Evolutionary conservation across 73 alveolate species (phyloP).

Genomic region (Paramecium caudatum): DNA sequence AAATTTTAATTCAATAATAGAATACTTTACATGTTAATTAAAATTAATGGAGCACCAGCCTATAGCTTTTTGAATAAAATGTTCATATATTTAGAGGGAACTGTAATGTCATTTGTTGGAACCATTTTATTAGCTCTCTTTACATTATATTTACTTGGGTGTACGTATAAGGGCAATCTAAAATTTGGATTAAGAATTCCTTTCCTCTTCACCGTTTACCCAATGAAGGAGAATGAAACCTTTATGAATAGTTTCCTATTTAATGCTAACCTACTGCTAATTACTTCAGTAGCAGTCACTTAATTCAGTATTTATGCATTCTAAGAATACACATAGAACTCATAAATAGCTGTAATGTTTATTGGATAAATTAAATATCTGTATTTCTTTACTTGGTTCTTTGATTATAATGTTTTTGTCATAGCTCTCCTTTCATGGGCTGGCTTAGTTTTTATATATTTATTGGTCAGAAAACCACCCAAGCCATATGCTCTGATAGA

Average conservation of each 20-base stretch:
- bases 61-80: slow-evolving; percentile 82
- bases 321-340: slow-evolving; percentile 82
- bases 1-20: background rate
- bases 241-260: slow-evolving; percentile 88
- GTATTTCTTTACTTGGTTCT: slow-evolving; percentile 85
- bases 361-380: slow-evolving; percentile 83
- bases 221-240: slow-evolving; percentile 88
- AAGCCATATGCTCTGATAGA: slow-evolving; percentile 47
- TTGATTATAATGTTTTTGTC: slow-evolving; percentile 80
- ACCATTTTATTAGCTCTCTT: slow-evolving; percentile 79
- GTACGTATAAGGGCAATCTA: slow-evolving; percentile 87
- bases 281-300: slow-evolving; percentile 88
- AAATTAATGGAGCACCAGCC: slow-evolving; percentile 79
- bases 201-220: slow-evolving; percentile 83
- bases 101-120: slow-evolving; percentile 83
- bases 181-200: slow-evolving; percentile 87
- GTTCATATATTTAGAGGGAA: slow-evolving; percentile 84
- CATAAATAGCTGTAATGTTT: slow-evolving; percentile 84
- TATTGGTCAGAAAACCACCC: slow-evolving; percentile 70
- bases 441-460: slow-evolving; percentile 63
- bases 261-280: slow-evolving; percentile 81
- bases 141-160: slow-evolving; percentile 82
- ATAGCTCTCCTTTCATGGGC: slow-evolving; percentile 68
- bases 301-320: slow-evolving; percentile 82
- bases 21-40: slow-evolving; percentile 15